Evolutionary conservation across 1,284 basidiomycete genomes (phyloP), one percentile per base, ranked within the genome.

Genomic region (Bondarzewia mesenterica): DNA sequence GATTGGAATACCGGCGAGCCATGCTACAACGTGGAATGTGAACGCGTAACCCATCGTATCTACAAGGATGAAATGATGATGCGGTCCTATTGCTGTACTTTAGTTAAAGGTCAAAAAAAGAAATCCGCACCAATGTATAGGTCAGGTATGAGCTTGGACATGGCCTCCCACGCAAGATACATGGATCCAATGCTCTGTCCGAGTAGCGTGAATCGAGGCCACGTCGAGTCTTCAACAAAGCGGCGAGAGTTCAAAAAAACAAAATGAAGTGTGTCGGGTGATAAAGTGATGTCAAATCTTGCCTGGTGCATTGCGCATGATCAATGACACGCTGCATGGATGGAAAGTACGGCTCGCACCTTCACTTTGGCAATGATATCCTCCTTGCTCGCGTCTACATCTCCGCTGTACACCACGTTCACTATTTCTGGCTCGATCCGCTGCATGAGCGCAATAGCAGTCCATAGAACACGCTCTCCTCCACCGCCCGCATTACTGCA

Each of bases 11-110:
- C 72, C 64, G 3, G 73, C 72, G 50, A 95, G 63, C 35, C 80
- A 65, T 4, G 78, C 70, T 2, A 92, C 84, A 12, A 89, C 67
- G 3, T 87, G 90, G 60, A 89, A 93, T 0, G 91, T 89, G 60
- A 98, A 98, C 0, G 92, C 93, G 60, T 96, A 97, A 21, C 96
- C 95, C 93, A 98, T 98, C 0, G 94, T 93, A 63, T 99, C 94
- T 95, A 55, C 20, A 22, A n/a, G 2, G 14, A 40, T 32, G 35
- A 35, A 48, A 36, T 16, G 16, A 41, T 41, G 21, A 41, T 20
- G 18, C 32, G n/a, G 32, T 35, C 32, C 8, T 8, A 35, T 35
- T 8, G n/a, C n/a, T n/a, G n/a, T n/a, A n/a, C n/a, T n/a, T n/a
- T n/a, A n/a, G n/a, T n/a, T n/a, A n/a, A n/a, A n/a, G n/a, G n/a